phyloP scores from a whole-genome alignment of 2,329 filamentous ascomycete genomes.

The Thermoascus crustaceus region DNA sequence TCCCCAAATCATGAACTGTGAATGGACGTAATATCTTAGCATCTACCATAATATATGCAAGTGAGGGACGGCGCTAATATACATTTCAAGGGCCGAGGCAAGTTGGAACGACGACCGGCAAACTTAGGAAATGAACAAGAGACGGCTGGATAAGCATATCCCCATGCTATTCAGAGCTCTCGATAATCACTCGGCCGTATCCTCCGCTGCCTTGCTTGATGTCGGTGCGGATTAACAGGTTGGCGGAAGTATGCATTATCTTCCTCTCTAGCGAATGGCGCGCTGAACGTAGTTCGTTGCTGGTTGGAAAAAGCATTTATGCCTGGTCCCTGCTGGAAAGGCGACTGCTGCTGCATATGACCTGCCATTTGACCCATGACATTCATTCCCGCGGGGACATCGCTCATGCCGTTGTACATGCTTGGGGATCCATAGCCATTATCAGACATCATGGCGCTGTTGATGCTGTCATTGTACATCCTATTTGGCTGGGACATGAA shows the following conservation, averaged over 20 bases:
- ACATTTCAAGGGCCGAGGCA: too few species aligned
- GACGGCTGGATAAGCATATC: slow-evolving; percentile 1
- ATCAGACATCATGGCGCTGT: slow-evolving; percentile 22
- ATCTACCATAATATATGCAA: too few species aligned
- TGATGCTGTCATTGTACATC: slow-evolving; percentile 27
- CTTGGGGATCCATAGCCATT: slow-evolving; percentile 24
- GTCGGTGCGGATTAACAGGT: slow-evolving; percentile 87
- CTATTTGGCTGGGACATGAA: slow-evolving; percentile 27
- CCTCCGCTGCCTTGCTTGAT: slow-evolving; percentile 71
- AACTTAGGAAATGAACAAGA: too few species aligned
- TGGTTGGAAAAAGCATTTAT: slow-evolving; percentile 49
- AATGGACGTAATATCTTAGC: too few species aligned
- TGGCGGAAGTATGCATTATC: slow-evolving; percentile 93
- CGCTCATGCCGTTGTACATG: slow-evolving; percentile 27
- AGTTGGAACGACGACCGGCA: background rate
- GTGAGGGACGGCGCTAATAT: too few species aligned
- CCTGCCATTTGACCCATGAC: slow-evolving; percentile 24
- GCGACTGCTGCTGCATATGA: slow-evolving; percentile 22
- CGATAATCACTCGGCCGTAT: slow-evolving; percentile 85
- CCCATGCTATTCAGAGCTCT: slow-evolving; percentile 51
- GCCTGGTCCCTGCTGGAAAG: slow-evolving; percentile 24
- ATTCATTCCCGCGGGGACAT: slow-evolving; percentile 30
- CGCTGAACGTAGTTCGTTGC: slow-evolving; percentile 46
- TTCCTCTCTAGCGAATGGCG: slow-evolving; percentile 55
- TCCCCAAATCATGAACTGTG: too few species aligned